Evolutionary conservation across 306 rosid species (phyloP).

Genomic region (Castanea mollissima): DNA sequence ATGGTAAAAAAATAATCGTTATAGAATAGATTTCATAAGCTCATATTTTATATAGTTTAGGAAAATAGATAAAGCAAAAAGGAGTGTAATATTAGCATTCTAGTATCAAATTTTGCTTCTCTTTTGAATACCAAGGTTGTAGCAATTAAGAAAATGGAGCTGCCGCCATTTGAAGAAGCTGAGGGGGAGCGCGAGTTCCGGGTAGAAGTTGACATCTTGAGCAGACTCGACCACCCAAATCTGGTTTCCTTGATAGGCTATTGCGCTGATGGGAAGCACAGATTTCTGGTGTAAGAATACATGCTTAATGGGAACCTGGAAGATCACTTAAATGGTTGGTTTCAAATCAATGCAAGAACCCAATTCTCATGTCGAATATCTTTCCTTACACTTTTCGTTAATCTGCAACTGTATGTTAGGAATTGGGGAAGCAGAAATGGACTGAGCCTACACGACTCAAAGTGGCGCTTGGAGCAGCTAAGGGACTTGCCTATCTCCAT

Average conservation of each 20-base stretch:
- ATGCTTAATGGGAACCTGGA: constrained; percentile 91
- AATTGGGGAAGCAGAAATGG: constrained; percentile 65
- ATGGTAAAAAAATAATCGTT: too few species aligned
- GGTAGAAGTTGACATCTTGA: constrained; percentile 89
- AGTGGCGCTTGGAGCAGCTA: constrained; percentile 92
- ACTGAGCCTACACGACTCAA: constrained; percentile 73
- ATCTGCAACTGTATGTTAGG: constrained; percentile 34
- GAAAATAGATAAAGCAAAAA: too few species aligned
- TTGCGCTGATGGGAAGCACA: constrained; percentile 93
- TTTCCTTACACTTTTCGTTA: constrained; percentile 15
- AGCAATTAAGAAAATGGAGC: constrained; percentile 94
- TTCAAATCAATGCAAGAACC: constrained; percentile 7
- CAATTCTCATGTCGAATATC: not conserved
- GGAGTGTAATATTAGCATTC: too few species aligned
- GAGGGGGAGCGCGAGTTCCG: constrained; percentile 92
- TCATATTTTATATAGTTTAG: too few species aligned
- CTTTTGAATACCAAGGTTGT: constrained; percentile 50
- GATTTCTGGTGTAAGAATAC: constrained; percentile 85
- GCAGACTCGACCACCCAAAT: constrained; percentile 92
- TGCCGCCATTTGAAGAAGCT: constrained; percentile 71
- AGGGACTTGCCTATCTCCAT: constrained; percentile 87
- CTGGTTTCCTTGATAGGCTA: constrained; percentile 90
- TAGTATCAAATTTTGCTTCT: not conserved
- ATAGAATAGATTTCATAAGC: too few species aligned
- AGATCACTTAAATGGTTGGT: constrained; percentile 82